Evolutionary conservation across 2,329 filamentous ascomycete genomes (phyloP), one percentile per base, ranked within the genome.

Genomic region (Sclerotinia borealis): DNA sequence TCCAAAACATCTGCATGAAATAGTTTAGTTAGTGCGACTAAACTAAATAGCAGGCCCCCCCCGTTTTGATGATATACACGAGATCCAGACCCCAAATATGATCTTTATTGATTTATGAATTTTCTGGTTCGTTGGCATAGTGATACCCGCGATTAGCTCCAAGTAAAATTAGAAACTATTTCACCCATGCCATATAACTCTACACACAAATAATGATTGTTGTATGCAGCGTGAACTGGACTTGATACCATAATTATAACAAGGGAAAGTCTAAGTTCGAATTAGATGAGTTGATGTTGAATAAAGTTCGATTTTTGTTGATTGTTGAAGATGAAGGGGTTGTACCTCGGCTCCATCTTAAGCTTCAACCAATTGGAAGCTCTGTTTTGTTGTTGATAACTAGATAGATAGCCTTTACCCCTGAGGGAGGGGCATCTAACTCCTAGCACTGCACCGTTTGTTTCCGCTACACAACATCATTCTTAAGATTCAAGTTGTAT

Each of bases 51-150:
- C 25, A 48, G 43, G 37, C 54, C 60, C 34, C 50, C 54, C 60
- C 34, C 50, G 51, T 61, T 54, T 7, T 43, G 59, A 22, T 15
- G 43, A 62, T 61, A 61, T 45, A 61, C 27, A 54, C 36, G 15
- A 47, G 37, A 47, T 62, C 60, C 52, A 62, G 60, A 58, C 50
- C 17, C 17, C 60, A 48, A 11, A 31, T 48, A 37, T 62, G 34
- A 17, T 39, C 15, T 43, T 43, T 61, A 27, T 54, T 54, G 59
- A 51, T 36, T 31, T 10, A 13, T 10, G 13, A 27, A 19, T 39
- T 41, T 54, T 45, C 54, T n/a, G 11, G 13, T 29, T 39, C 50
- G 60, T 63, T 63, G 51, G 29, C 41, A 56, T 49, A 58, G 60
- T 31, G 50, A 61, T 31, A n/a, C 17, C 49, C 59, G 59, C 27